Evolutionary conservation across 768 basidiomycete genomes (phyloP).

Genomic region (Pseudohyphozyma bogoriensis): DNA sequence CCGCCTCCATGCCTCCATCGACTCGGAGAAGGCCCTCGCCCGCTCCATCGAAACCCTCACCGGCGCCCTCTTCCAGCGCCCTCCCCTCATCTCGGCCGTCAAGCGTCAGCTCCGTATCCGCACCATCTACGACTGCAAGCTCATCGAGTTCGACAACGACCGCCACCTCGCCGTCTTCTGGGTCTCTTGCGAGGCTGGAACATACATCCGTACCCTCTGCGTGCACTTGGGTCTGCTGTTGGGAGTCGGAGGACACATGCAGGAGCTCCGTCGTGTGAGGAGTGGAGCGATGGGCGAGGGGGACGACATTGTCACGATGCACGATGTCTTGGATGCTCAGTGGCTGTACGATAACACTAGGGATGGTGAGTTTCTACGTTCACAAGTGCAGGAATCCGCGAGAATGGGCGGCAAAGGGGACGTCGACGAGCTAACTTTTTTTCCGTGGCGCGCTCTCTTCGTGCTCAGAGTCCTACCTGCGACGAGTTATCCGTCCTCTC

Average conservation of each 20-base stretch:
- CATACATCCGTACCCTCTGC: conserved; percentile 75
- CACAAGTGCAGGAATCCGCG: not conserved
- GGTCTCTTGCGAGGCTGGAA: conserved; percentile 96
- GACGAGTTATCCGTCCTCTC: conserved; percentile 84
- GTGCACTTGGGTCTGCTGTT: conserved; percentile 89
- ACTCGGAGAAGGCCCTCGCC: conserved; percentile 73
- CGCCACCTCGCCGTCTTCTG: conserved; percentile 94
- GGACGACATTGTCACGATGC: conserved; percentile 98
- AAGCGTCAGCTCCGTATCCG: conserved; percentile 95
- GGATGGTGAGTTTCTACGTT: conserved; percentile 54
- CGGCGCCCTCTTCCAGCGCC: conserved; percentile 96
- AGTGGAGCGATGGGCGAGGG: conserved; percentile 95
- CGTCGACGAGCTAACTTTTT: not conserved
- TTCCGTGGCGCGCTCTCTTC: conserved; percentile 1
- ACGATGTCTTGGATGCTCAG: conserved; percentile 97
- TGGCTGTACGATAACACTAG: conserved; percentile 97
- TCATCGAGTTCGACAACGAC: conserved; percentile 94
- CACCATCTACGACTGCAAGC: conserved; percentile 90
- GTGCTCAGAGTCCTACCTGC: conserved; percentile 77
- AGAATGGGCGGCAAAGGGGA: no score
- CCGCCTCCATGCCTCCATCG: conserved; percentile 72
- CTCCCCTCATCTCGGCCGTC: conserved; percentile 95
- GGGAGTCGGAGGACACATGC: conserved; percentile 99
- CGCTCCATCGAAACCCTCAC: conserved; percentile 92
- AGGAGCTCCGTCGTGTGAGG: conserved; percentile 86